phyloP scores from a whole-genome alignment of 495 filamentous ascomycete genomes.

The Tuber indicum region DNA sequence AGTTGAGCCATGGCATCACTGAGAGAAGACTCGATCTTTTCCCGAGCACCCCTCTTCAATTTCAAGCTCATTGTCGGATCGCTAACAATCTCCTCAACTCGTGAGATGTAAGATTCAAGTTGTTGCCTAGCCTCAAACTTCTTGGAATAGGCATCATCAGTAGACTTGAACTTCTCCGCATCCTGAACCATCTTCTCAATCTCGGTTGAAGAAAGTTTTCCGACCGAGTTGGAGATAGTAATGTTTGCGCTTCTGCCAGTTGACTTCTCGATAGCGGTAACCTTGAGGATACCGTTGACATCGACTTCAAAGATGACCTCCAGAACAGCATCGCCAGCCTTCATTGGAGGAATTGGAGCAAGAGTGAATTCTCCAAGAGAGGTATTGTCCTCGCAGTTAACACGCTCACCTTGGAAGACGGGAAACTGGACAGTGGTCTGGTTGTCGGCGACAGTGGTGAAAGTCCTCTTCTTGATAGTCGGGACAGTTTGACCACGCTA shows the following conservation, averaged over 20 bases:
- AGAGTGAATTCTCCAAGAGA: conserved; percentile 98
- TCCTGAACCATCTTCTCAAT: conserved; percentile 97
- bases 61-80: conserved; percentile 94
- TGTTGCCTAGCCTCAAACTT: conserved; percentile 97
- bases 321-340: conserved; percentile 93
- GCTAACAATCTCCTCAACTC: conserved; percentile 96
- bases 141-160: conserved; percentile 98
- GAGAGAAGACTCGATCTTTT: conserved; percentile 94
- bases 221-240: conserved; percentile 99
- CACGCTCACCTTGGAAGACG: conserved; percentile 97
- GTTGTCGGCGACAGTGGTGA: conserved; percentile 95
- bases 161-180: conserved; percentile 97
- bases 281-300: conserved; percentile 99
- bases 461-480: conserved; percentile 89
- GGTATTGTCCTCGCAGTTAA: conserved; percentile 99
- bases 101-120: conserved; percentile 97
- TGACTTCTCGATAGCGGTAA: conserved; percentile 98
- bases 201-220: conserved; percentile 89
- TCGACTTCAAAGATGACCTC: conserved; percentile 99
- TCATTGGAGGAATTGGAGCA: conserved; percentile 93
- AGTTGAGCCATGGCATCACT: conserved; percentile 81
- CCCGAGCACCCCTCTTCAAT: conserved; percentile 97
- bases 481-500: conserved; percentile 82
- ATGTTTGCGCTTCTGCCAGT: conserved; percentile 98
- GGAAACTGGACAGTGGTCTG: conserved; percentile 97